phyloP scores from a whole-genome alignment of 306 rosid species.

The Gastrolobium bilobum region DNA sequence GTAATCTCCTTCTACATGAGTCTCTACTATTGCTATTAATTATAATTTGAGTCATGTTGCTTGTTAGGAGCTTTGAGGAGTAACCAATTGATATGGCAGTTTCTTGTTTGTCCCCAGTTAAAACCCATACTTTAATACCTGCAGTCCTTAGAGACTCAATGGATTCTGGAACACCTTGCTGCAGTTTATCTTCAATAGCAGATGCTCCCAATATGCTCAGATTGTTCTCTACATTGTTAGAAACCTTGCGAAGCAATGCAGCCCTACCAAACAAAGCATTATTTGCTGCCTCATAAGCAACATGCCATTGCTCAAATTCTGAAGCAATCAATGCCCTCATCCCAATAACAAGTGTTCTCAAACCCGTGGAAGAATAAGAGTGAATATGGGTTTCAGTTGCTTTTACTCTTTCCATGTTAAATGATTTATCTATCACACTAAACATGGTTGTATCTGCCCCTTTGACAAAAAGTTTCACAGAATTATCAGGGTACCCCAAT shows the following conservation, averaged over 20 bases:
- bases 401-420: conserved; percentile 55
- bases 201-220: conserved; percentile 83
- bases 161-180: conserved; percentile 91
- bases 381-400: conserved; percentile 83
- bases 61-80: conserved; percentile 92
- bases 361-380: conserved; percentile 82
- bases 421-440: conserved; percentile 65
- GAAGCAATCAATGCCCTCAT: conserved; percentile 68
- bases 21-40: conserved; percentile 76
- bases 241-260: conserved; percentile 76
- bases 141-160: conserved; percentile 87
- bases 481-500: conserved; percentile 82
- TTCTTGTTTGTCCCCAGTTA: conserved; percentile 99
- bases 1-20: conserved; percentile 75
- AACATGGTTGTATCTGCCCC: conserved; percentile 96
- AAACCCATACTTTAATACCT: conserved; percentile 92
- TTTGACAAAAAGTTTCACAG: conserved; percentile 84
- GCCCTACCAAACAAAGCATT: conserved; percentile 85
- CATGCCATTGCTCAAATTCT: conserved; percentile 88
- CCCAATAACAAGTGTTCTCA: conserved; percentile 94
- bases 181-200: conserved; percentile 96
- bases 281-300: conserved; percentile 82
- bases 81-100: conserved; percentile 94
- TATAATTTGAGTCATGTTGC: conserved; percentile 78
- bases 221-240: conserved; percentile 71